Conservation (phyloP, 2,329 filamentous ascomycete genomes). For the Penicillium palitans region DNA sequence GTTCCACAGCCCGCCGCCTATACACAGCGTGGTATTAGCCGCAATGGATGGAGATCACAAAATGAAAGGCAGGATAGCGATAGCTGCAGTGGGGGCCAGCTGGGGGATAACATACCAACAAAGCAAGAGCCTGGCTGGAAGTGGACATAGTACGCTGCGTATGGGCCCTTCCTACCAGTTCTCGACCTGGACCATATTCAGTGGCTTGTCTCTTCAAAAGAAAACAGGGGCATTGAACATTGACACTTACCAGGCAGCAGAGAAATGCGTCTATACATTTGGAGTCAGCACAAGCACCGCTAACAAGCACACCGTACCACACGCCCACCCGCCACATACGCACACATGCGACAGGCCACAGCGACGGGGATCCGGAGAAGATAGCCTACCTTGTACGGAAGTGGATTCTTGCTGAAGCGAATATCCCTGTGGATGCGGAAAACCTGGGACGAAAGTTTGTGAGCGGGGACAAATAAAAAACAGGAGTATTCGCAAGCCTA, state of each 20-base stretch:
- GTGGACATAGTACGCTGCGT: conserved; percentile 87
- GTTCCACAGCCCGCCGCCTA: conserved; percentile 78
- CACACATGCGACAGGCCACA: neutral
- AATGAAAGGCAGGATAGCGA: neutral
- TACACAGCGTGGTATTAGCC: conserved; percentile 15
- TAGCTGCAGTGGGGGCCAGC: neutral
- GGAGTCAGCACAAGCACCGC: conserved; percentile 22
- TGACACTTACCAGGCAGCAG: conserved; percentile 67
- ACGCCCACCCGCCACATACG: conserved; percentile 9
- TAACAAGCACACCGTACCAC: conserved; percentile 17
- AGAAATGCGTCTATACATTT: conserved; percentile 68
- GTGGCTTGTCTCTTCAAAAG: conserved; percentile 13
- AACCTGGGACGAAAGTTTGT: conserved; percentile 47
- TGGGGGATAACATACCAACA: conserved; percentile 58
- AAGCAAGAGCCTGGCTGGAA: conserved; percentile 71
- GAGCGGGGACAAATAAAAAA: conserved; percentile 3
- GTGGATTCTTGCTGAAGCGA: conserved; percentile 78
- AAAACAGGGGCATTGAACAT: neutral
- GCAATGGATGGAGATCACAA: neutral
- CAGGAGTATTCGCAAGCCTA: conserved; percentile 35
- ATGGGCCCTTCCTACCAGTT: conserved; percentile 81
- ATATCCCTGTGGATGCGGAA: conserved; percentile 88
- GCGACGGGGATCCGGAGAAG: neutral
- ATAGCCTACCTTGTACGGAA: conserved; percentile 75
- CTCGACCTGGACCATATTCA: conserved; percentile 59